Base-by-base conservation (phyloP, 768 basidiomycete genomes). In the Naganishia vishniacii region DNA sequence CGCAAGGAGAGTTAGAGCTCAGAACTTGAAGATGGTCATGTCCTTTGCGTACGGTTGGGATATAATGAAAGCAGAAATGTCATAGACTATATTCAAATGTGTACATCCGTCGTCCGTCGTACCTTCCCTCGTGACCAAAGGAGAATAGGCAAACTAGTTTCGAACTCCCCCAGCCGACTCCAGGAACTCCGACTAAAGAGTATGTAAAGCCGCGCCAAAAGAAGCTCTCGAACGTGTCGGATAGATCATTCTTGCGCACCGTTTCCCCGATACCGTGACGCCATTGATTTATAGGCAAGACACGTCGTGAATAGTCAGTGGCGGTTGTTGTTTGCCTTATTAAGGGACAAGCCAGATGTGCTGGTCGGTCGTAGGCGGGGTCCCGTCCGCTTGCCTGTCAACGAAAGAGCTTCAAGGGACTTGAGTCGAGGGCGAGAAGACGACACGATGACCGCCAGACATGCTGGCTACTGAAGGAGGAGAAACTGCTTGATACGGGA, bases 241-340 rank as follows among this genome's bases (percentile, higher is more conserved):
- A 47, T 13, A 48, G 12, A 13, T 62, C 45, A 48, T 31, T 62
- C 61, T 62, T 37, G 61, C 61, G 37, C 44, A 62, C 47, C 47
- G 61, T 62, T 62, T 62, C 61, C 61, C 61, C 61, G 47, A 62
- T 62, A 56, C 61, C 61, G 47, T 40, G 47, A 62, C 61, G 32
- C 61, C 47, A 62, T 62, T 46, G 61, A 37, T 48, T 47, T 20
- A 62, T 29, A 47, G 61, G 44, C 61, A 40, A 56, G 53, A 56
- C 53, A 56, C 47, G 61, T 62, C 47, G 61, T 62, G 61, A 62
- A 62, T 62, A 62, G 61, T 48, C 61, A 62, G 47, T 62, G 61
- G 61, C 61, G 47, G 61, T 48, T 40, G 37, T 46, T n/a, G 29
- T 37, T 37, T 7, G 15, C 34, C 8, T 37, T 37, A 15, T 37